Evolutionary conservation across 164 flowering plant genomes (phyloP).

Genomic region (Houttuynia cordata): DNA sequence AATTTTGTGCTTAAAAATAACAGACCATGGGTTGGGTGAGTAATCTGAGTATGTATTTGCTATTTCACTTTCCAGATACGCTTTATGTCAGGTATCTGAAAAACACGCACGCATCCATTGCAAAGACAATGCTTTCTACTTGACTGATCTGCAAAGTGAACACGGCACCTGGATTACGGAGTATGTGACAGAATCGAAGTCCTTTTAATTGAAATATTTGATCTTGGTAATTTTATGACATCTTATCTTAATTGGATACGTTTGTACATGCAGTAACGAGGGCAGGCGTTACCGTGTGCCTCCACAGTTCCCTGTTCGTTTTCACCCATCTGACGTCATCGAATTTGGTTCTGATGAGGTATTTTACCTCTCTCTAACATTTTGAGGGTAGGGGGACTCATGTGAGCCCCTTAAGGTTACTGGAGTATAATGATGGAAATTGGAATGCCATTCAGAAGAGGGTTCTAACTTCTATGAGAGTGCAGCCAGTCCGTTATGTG

Average conservation of each 20-base stretch:
- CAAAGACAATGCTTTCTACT: slow-evolving; percentile 65
- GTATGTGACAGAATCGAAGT: slow-evolving; percentile 32
- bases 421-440: too few relatives aligned
- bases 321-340: slow-evolving; percentile 65
- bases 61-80: not conserved
- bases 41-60: too few relatives aligned
- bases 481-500: too few relatives aligned
- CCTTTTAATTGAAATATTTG: not conserved
- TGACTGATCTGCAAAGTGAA: slow-evolving; percentile 69
- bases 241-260: not conserved
- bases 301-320: slow-evolving; percentile 60
- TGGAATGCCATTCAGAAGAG: too few relatives aligned
- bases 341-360: slow-evolving; percentile 61
- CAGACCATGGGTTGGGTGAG: not conserved
- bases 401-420: too few relatives aligned
- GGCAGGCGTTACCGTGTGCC: slow-evolving; percentile 54
- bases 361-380: slow-evolving; percentile 16
- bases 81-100: slow-evolving; percentile 47
- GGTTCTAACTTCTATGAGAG: too few relatives aligned
- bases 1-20: too few relatives aligned
- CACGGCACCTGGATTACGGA: slow-evolving; percentile 73
- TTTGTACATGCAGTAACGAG: slow-evolving; percentile 45
- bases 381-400: too few relatives aligned
- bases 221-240: not conserved
- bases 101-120: slow-evolving; percentile 60